Base-by-base conservation (phyloP, 306 rosid species). In the Hippophae rhamnoides region DNA sequence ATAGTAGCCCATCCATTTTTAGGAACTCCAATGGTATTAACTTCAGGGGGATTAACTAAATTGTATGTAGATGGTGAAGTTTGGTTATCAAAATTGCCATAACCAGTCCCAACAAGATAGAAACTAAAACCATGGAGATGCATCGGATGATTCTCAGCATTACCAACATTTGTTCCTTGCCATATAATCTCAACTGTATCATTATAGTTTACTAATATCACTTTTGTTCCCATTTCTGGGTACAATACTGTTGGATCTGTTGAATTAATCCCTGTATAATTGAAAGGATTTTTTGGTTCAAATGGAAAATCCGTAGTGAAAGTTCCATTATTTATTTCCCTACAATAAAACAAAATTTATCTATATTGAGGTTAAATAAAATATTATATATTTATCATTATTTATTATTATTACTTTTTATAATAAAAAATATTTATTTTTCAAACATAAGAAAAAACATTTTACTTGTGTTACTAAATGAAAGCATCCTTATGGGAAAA, bases 111-210 rank as follows among this genome's bases (percentile, higher is more conserved):
- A 26, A 71, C 70, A 14, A 71, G 52, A 27, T 51, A 64, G 61
- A 64, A 71, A 57, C 66, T 77, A 11, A 8, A 68, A 5, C 81
- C 81, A 56, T 77, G 81, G 6, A 68, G 47, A 63, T 77, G 81
- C 54, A 77, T 52, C 0, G 75, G 75, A 47, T 77, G 81, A 54
- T 72, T 68, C 61, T 72, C 74, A 13, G 76, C 60, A 14, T 6
- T 43, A 5, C 43, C 5, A 41, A 72, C 5, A 52, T 69, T 68
- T 0, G 78, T 77, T 45, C 81, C 81, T 25, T 77, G 81, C 72
- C 27, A 77, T 14, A 72, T 72, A 6, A 77, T 55, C 56, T 77
- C 81, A 23, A 77, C 74, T 6, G 52, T 18, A 54, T 55, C 66
- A 8, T 65, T 65, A 13, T 63, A 77, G 9, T 68, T 43, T 38